Base-by-base conservation (phyloP, 1,139 yeast species). In the Yamadazyma jaroonii region DNA sequence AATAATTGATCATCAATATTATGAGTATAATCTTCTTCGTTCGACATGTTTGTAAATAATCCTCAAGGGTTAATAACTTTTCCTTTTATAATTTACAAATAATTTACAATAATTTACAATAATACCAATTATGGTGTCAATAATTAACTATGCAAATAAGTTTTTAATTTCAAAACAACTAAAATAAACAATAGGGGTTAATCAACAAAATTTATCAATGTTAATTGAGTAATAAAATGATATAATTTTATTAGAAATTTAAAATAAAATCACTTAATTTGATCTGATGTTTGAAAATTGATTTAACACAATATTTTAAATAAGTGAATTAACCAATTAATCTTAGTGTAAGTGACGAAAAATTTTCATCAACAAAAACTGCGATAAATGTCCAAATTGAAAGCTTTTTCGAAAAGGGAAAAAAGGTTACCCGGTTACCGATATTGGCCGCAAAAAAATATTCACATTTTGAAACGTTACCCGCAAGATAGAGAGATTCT, bases 1-100 rank as follows among this genome's bases (percentile, higher is more conserved):
- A 69, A 59, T 40, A 71, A 58, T 50, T 71, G 76, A 50, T 71
- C 75, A 46, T 71, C 76, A 41, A 71, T 71, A 50, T 68, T 69
- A 45, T 61, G 61, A 36, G 73, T 53, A 49, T 67, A 69, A 45
- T 65, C 72, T 44, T 64, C 69, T 45, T 48, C 52, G 34, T 32
- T 32, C 3, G 43, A 36, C 43, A 40, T 40, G 25, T 9, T 12
- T n/a, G 14, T n/a, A n/a, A n/a, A n/a, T n/a, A n/a, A n/a, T n/a
- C n/a, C 28, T 25, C 13, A 25, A 5, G 6, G 6, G 5, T 25
- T 25, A 25, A 25, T n/a, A 9, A 25, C n/a, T 25, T 9, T n/a
- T 25, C n/a, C 9, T 23, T 23, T 6, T 23, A 23, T 25, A 15
- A 15, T 29, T 29, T 14, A 13, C n/a, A 15, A 6, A 13, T 30